Evolutionary conservation across 2,329 filamentous ascomycete genomes (phyloP).

Genomic region (Penicillium sp.): DNA sequence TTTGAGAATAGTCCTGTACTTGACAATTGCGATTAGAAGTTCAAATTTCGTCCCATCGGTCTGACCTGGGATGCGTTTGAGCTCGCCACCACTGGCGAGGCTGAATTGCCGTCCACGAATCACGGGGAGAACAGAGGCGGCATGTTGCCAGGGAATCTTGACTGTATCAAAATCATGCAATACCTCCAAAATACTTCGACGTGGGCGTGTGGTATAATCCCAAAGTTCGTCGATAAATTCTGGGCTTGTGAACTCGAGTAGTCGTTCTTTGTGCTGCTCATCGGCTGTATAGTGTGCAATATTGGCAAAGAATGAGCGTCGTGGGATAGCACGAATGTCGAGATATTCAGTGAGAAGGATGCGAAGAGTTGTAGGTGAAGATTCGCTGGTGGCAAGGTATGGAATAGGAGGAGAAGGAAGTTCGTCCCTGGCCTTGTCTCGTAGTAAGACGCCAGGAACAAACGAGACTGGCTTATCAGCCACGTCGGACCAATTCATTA

Average conservation of each 20-base stretch:
- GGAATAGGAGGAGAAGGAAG: slow-evolving; percentile 28
- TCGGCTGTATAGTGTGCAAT: slow-evolving; percentile 73
- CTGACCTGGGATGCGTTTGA: slow-evolving; percentile 35
- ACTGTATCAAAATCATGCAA: slow-evolving; percentile 85
- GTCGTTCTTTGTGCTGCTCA: slow-evolving; percentile 69
- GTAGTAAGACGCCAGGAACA: slow-evolving; percentile 25
- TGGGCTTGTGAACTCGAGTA: slow-evolving; percentile 77
- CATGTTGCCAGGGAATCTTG: slow-evolving; percentile 70
- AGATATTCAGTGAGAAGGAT: slow-evolving; percentile 75
- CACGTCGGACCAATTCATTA: slow-evolving; percentile 72
- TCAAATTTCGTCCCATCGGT: slow-evolving; percentile 58
- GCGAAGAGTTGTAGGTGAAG: slow-evolving; percentile 58
- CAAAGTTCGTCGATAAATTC: slow-evolving; percentile 85
- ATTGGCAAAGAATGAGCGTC: slow-evolving; percentile 76
- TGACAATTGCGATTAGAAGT: slow-evolving; percentile 80
- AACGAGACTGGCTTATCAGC: slow-evolving; percentile 68
- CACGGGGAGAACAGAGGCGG: slow-evolving; percentile 69
- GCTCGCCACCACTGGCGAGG: slow-evolving; percentile 69
- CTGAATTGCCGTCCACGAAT: slow-evolving; percentile 92
- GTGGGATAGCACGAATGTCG: slow-evolving; percentile 85
- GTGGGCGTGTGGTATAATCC: slow-evolving; percentile 89
- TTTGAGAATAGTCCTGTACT: slow-evolving; percentile 83
- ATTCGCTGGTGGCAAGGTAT: slow-evolving; percentile 31
- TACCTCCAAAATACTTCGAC: slow-evolving; percentile 86
- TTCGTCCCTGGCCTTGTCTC: slow-evolving; percentile 17